Conservation (phyloP, 78 protist species). For the Protostelium mycophagum region DNA sequence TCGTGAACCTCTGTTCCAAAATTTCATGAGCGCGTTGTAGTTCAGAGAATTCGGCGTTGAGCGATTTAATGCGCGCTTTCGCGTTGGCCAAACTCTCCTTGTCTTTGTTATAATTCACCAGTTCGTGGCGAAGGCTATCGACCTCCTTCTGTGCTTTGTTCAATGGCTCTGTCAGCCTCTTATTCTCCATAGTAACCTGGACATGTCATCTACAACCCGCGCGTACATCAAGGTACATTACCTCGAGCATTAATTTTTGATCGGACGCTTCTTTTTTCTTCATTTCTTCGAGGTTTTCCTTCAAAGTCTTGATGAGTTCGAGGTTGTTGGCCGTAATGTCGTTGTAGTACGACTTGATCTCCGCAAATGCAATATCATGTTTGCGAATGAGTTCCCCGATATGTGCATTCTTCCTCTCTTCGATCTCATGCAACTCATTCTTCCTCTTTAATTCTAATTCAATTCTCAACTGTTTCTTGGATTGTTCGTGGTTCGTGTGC, state of each 20-base stretch:
- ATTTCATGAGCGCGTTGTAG: slow-evolving; percentile 78
- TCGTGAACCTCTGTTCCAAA: slow-evolving; percentile 22
- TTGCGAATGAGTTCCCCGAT: slow-evolving; percentile 59
- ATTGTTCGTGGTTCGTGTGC: slow-evolving; percentile 54
- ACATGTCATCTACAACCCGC: too few species aligned
- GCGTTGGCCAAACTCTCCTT: slow-evolving; percentile 31
- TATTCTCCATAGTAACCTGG: slow-evolving; percentile 65
- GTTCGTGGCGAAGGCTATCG: slow-evolving; percentile 47
- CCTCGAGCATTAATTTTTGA: slow-evolving; percentile 74
- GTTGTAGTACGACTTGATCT: slow-evolving; percentile 76
- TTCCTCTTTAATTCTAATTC: slow-evolving; percentile 64
- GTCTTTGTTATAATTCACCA: slow-evolving; percentile 64
- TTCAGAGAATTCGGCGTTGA: slow-evolving; percentile 40
- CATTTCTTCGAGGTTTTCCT: slow-evolving; percentile 61
- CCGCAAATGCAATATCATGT: slow-evolving; percentile 72
- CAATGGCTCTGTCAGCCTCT: slow-evolving; percentile 75
- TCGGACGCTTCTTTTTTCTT: slow-evolving; percentile 50
- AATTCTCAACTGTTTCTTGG: slow-evolving; percentile 42
- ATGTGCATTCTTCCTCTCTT: slow-evolving; percentile 75
- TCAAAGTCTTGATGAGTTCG: slow-evolving; percentile 73
- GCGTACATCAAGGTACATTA: too few species aligned
- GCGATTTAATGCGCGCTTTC: slow-evolving; percentile 23
- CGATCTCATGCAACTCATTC: slow-evolving; percentile 67
- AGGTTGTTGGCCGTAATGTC: slow-evolving; percentile 80
- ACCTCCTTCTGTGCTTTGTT: background rate